Percentiles rank a stretch among this genome's conserved stretches.
phyloP scores from a whole-genome alignment of 257 asterid species.

The Vinca minor region DNA sequence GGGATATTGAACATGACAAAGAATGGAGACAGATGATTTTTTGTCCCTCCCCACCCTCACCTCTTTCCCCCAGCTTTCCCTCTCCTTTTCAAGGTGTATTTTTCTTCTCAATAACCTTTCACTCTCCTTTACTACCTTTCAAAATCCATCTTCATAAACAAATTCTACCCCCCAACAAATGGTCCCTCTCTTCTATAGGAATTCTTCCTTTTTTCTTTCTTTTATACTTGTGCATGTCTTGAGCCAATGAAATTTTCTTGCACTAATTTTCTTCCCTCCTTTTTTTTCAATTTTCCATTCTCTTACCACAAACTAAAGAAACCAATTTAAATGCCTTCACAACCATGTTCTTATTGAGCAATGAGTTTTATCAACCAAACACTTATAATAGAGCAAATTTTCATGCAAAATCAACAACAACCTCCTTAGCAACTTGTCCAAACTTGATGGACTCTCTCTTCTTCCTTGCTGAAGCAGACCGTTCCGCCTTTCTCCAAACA shows the following conservation, averaged over 20 bases:
- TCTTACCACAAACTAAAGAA: not conserved
- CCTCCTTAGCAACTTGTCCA: not conserved
- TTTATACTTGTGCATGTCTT: not conserved
- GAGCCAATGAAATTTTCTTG: too few species aligned
- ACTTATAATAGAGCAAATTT: not conserved
- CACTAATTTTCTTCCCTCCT: not conserved
- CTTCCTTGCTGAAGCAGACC: slow-evolving; percentile 42
- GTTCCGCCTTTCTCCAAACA: slow-evolving; percentile 37
- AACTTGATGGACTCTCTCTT: slow-evolving; percentile 52
- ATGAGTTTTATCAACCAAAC: not conserved
- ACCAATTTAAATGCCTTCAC: not conserved
- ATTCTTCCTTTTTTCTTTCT: not conserved
- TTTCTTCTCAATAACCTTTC: slow-evolving; percentile 1
- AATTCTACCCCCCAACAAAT: slow-evolving; percentile 9
- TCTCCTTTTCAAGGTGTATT: not conserved
- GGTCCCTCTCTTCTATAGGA: too few species aligned
- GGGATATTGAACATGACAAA: too few species aligned
- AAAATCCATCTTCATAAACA: not conserved
- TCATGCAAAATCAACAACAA: not conserved
- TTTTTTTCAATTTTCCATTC: not conserved
- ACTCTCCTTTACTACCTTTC: slow-evolving; percentile 8
- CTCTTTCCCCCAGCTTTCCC: not conserved
- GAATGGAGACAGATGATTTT: too few species aligned
- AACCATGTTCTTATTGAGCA: not conserved
- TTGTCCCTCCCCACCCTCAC: slow-evolving; percentile 5